A percentile compares a stretch with the other conserved stretches of the same genome.
Evolutionary conservation across 202 grass and related monocot genomes (phyloP).

Genomic region (Digitaria exilis): DNA sequence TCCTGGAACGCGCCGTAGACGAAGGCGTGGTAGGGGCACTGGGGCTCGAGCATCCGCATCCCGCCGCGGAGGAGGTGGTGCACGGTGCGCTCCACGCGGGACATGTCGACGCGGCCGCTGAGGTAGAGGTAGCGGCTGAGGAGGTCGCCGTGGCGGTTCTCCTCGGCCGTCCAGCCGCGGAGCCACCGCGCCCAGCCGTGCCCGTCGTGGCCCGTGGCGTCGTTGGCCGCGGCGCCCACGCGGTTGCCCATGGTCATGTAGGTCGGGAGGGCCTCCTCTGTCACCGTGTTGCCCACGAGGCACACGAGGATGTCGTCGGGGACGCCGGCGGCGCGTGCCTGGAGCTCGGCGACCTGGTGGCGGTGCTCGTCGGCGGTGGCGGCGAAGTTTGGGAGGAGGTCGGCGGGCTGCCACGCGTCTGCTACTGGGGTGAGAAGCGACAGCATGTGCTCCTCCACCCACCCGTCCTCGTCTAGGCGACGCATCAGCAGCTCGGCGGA

Average conservation of each 20-base stretch:
- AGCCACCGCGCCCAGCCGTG: slow-evolving; percentile 53
- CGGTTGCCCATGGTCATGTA: slow-evolving; percentile 47
- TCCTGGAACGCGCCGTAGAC: slow-evolving; percentile 79
- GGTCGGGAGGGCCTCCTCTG: slow-evolving; percentile 24
- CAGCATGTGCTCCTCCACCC: slow-evolving; percentile 42
- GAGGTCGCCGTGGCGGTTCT: slow-evolving; percentile 69
- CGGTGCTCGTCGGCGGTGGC: neutral
- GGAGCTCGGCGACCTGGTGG: slow-evolving; percentile 32
- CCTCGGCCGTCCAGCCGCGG: slow-evolving; percentile 63
- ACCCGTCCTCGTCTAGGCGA: neutral
- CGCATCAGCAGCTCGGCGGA: neutral
- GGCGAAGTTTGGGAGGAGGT: slow-evolving; percentile 41
- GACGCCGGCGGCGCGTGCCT: slow-evolving; percentile 32
- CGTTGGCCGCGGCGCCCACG: neutral
- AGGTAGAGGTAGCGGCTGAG: slow-evolving; percentile 71
- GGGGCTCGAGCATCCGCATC: slow-evolving; percentile 27
- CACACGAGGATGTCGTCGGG: slow-evolving; percentile 45
- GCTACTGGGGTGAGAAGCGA: slow-evolving; percentile 36
- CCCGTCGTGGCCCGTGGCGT: slow-evolving; percentile 33
- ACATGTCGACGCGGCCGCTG: slow-evolving; percentile 67
- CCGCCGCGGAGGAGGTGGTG: slow-evolving; percentile 68
- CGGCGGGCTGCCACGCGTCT: slow-evolving; percentile 41
- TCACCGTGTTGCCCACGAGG: slow-evolving; percentile 39
- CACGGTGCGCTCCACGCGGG: slow-evolving; percentile 64
- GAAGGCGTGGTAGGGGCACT: slow-evolving; percentile 48